Percentiles rank a stretch among this genome's conserved stretches.
Conservation (phyloP, 2,329 filamentous ascomycete species). For the Colletotrichum gigasporum region DNA sequence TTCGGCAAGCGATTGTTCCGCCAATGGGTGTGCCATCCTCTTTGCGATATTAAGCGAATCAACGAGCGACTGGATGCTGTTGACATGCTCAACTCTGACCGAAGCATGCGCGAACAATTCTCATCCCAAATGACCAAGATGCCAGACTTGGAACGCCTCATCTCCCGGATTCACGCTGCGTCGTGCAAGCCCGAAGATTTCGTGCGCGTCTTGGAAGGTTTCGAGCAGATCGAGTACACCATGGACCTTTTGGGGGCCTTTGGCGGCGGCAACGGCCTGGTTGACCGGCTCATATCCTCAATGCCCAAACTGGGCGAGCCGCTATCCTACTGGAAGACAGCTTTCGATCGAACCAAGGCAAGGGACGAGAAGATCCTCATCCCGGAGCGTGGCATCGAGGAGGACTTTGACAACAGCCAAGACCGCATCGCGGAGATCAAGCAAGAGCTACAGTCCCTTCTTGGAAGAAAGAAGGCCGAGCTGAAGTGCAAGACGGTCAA, state of each 20-base stretch:
- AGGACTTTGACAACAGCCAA: slow-evolving; percentile 89
- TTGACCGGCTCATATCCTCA: slow-evolving; percentile 81
- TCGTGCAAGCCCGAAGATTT: slow-evolving; percentile 94
- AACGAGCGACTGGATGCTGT: slow-evolving; percentile 95
- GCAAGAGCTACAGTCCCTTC: slow-evolving; percentile 73
- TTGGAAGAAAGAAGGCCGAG: slow-evolving; percentile 76
- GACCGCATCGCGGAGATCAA: slow-evolving; percentile 81
- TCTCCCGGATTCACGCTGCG: slow-evolving; percentile 92
- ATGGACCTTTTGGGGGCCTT: slow-evolving; percentile 81
- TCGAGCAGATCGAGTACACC: slow-evolving; percentile 97
- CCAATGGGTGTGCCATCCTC: slow-evolving; percentile 96
- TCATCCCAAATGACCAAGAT: slow-evolving; percentile 88
- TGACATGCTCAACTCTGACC: slow-evolving; percentile 88
- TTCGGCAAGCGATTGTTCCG: slow-evolving; percentile 97
- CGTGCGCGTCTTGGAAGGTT: slow-evolving; percentile 91
- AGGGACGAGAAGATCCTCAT: slow-evolving; percentile 84
- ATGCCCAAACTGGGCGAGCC: slow-evolving; percentile 86
- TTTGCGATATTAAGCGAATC: slow-evolving; percentile 87
- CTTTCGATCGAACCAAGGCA: slow-evolving; percentile 86
- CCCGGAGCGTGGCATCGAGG: slow-evolving; percentile 86
- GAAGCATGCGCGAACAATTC: slow-evolving; percentile 84
- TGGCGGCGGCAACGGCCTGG: slow-evolving; percentile 80
- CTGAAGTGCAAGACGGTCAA: slow-evolving; percentile 78
- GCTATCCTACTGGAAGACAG: slow-evolving; percentile 87
- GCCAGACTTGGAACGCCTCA: slow-evolving; percentile 92